Evolutionary conservation across 2,329 filamentous ascomycete species (phyloP), one percentile per base, ranked within the genome.

Genomic region (Arthroderma sp.): DNA sequence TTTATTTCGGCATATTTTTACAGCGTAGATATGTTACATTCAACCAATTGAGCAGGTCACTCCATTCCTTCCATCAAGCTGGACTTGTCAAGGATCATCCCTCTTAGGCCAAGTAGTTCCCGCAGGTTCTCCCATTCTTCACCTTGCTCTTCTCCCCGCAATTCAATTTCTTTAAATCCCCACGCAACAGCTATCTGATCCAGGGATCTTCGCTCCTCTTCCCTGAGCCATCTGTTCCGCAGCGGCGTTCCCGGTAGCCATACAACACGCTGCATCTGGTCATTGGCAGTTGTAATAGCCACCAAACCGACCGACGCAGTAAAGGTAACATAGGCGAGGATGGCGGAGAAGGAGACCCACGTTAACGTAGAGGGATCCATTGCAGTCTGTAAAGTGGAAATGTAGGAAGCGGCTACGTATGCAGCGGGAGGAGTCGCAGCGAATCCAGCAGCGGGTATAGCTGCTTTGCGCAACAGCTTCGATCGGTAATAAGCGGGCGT

Each of bases 41-140:
- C 15, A 22, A 22, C 15, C 15, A 22, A 22, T 22, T 22, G 15
- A 22, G 3, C 15, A 22, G 3, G 5, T 59, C 66, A 83, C 57
- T 85, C 74, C 87, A 95, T 95, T 11, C 89, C 91, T 52, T 86
- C 81, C 85, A 96, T 89, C 56, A 95, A 73, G 59, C 89, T 84
- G 10, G 86, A 81, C 52, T 81, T 80, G 64, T 98, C 91, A 43
- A 98, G 68, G 53, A 94, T 74, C 89, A 96, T 95, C 29, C 84
- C 83, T 58, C 83, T 81, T 57, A 83, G 73, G 33, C 84, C 78
- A 55, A 87, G 78, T 65, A 86, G 91, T 65, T 95, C 85, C 53
- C 81, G 78, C 50, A 98, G 69, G 30, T 75, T 77, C 55, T 93
- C 82, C 85, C 91, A 98, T 50, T 95, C 89, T 43, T 79, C 74